Evolutionary conservation across 1,139 yeast genomes (phyloP), one percentile per base, ranked within the genome.

Genomic region (Geotrichum bryndzae): DNA sequence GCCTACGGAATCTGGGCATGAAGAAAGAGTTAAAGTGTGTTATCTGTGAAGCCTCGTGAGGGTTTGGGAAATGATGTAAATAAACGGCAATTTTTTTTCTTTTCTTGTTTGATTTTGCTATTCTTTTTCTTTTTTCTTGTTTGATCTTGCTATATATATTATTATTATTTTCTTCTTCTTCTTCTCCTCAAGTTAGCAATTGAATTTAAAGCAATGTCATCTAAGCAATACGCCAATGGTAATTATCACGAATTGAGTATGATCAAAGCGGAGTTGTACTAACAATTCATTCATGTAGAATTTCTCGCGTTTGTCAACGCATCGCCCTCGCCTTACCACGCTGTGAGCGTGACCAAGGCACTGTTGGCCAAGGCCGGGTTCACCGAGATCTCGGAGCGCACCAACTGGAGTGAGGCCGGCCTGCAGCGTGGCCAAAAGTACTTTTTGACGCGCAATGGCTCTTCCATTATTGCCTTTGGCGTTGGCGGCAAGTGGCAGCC

Each of bases 251-350:
- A 41, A 27, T 51, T 4, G 38, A 7, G 15, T 25, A 27, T n/a
- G 25, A 8, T 15, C 27, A n/a, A n/a, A 25, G 27, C 10, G n/a
- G 15, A 2, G 46, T 22, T 53, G 22, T 22, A 6, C 22, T 51
- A 27, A 51, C 27, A n/a, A n/a, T 33, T 18, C 6, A 31, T 54
- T 51, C 22, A 41, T 25, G 27, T 31, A 58, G 89, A 86, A 62
- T 90, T 92, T 70, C 79, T 92, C 61, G 81, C 84, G 63, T 94
- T 87, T 72, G 87, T 94, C 68, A 90, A 91, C 75, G 81, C 82
- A 2, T 88, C 96, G 0, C 98, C 97, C 35, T 88, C 98, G 0
- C 98, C 99, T 0, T 94, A 91, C 74, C 99, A 94, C 74, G 97
- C 94, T 1, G 96, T 92, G 2, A 81, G 83, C 58, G 80, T 82